Base-by-base conservation (phyloP, 192 early-diverging fungal genomes). In the Backusella macrospora region DNA sequence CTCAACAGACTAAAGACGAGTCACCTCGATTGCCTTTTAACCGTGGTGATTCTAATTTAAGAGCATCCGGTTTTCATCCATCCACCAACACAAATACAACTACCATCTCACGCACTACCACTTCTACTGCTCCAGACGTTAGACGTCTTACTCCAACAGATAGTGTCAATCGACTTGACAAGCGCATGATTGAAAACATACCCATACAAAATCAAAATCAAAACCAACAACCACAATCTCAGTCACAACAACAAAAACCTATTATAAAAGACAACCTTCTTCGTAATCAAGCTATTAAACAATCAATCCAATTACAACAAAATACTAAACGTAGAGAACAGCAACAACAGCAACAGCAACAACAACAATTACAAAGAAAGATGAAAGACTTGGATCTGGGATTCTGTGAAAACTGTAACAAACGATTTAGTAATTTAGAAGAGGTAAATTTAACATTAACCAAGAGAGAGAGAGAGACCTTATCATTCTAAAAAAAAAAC, bases 361-460 rank as follows among this genome's bases (percentile, higher is more conserved):
- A 68, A 21, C n/a, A 45, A 69, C 67, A 45, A 2, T 16, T 40
- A 16, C 40, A 29, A 13, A 16, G 18, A 14, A 59, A 13, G 37
- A 6, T 13, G 6, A 52, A 71, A 6, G 70, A 71, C 12, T 21
- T 71, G 37, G 52, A 59, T 59, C 52, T 59, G 23, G 38, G 70
- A 5, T 71, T 59, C 6, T 71, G 70, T 26, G 70, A 71, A 23
- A 71, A 71, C 18, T 71, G 70, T 59, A 71, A 71, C 26, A 42
- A 38, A 39, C 47, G 55, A 37, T 71, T 71, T 42, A 39, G 37
- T 6, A 55, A 16, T 5, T 40, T 55, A 42, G 70, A 71, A 71
- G 39, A 71, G 70, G 70, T 71, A 71, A 71, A 45, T 34, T 34
- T 34, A 34, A 34, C 29, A 34, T 34, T 34, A 2, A 34, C 1